Evolutionary conservation across 129 eudicot genomes (phyloP), one percentile per base, ranked within the genome.

Genomic region (Centaurea solstitialis): DNA sequence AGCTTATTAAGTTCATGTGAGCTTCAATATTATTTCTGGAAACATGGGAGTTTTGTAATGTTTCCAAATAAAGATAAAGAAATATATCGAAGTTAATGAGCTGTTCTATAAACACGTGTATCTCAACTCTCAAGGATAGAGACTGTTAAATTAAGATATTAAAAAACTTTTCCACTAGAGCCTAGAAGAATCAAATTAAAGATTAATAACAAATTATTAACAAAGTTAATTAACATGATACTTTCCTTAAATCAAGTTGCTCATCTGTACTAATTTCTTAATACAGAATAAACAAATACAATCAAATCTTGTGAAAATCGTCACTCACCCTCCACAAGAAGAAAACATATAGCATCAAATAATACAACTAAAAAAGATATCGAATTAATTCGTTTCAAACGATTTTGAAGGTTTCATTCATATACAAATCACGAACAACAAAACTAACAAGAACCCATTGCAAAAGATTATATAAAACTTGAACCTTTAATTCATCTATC

Each of bases 251-350:
- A 57, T 57, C 22, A n/a, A 57, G 65, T 57, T 57, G 65, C 65
- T 15, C 20, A 53, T 50, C 62, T 50, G 20, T 68, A 77, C 24
- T 66, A 47, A 17, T 10, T 20, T n/a, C 9, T 70, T 66, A 15
- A 37, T 23, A 41, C 45, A 43, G 20, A 24, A n/a, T 68, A 43
- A 78, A 78, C 15, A 78, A 68, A 45, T 18, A 26, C 28, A 0
- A 68, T 10, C 0, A 78, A 78, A 78, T 78, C 68, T 68, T 21
- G 33, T 43, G 74, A 28, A 78, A 45, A 78, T 78, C 81, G 67
- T 47, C 35, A 68, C 11, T 17, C 10, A 23, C 67, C 72, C 66
- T 67, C 76, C 37, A 73, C 65, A 22, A 73, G n/a, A n/a, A 33
- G 37, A 64, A 73, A 73, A 73, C 37, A 73, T 45, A 43, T n/a